Conservation (phyloP, 257 asterid species). For the Thymus mandschuricus region DNA sequence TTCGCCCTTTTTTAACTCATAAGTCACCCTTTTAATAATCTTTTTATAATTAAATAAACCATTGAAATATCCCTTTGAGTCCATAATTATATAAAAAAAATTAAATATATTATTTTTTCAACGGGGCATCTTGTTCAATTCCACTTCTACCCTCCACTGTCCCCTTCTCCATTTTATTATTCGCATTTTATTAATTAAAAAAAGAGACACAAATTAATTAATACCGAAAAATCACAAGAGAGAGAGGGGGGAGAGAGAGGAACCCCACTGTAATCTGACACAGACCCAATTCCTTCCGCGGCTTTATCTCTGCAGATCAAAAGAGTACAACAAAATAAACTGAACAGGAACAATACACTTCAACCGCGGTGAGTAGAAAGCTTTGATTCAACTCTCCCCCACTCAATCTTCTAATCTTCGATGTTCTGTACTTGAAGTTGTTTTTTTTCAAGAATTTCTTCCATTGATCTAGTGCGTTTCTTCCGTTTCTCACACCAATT, state of each 20-base stretch:
- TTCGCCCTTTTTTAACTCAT: slow-evolving; percentile 26
- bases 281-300: slow-evolving; percentile 57
- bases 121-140: slow-evolving; percentile 33
- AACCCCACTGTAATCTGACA: slow-evolving; percentile 52
- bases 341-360: slow-evolving; percentile 2
- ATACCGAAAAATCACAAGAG: slow-evolving; percentile 17
- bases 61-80: not conserved
- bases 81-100: not conserved
- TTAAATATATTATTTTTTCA: not conserved
- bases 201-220: slow-evolving; percentile 12
- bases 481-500: slow-evolving; percentile 14
- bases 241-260: slow-evolving; percentile 22
- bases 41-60: not conserved
- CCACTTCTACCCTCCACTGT: slow-evolving; percentile 42
- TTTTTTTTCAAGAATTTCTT: slow-evolving; percentile 3
- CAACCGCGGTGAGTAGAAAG: slow-evolving; percentile 35
- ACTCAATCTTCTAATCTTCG: slow-evolving; percentile 21
- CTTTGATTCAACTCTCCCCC: slow-evolving; percentile 30
- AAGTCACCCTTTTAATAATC: not conserved
- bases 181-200: slow-evolving; percentile 26
- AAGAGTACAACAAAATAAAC: slow-evolving; percentile 7
- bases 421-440: not conserved
- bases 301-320: slow-evolving; percentile 67
- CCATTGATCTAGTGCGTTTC: not conserved
- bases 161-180: slow-evolving; percentile 28